Evolutionary conservation across 2,329 filamentous ascomycete genomes (phyloP), one percentile per base, ranked within the genome.

Genomic region (Exophiala xenobiotica): DNA sequence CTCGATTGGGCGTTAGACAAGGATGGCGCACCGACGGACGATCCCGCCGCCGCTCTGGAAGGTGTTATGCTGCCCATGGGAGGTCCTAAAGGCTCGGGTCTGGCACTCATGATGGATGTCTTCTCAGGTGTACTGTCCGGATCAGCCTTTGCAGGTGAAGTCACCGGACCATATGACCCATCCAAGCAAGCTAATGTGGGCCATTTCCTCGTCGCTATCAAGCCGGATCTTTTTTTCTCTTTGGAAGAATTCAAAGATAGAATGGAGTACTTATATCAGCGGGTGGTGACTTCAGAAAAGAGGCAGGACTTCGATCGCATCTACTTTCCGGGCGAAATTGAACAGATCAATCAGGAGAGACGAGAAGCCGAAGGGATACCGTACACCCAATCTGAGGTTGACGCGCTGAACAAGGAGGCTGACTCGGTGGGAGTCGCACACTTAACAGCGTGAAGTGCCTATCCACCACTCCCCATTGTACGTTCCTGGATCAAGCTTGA

Each of bases 41-140:
- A 93, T 60, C 87, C 89, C 0, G 79, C 76, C 1, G 77, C 76
- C 16, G 89, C 88, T 0, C 70, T 93, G 7, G 80, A 82, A 26
- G 88, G 88, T 1, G 86, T 91, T 3, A 92, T 93, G 88, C 70
- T 92, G 16, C 88, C 88, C 0, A 90, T 93, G 86, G 88, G 88
- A 2, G 88, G 89, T 0, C 87, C 88, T 0, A 93, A 93, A 67
- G 89, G 89, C 0, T 88, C 85, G 2, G 89, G 80, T 0, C 67
- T 93, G 33, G 74, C 86, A 0, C 81, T 93, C 49, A 92, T 90
- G 86, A 93, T 93, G 89, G 88, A 93, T 64, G 86, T 95, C 2
- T 92, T 93, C 64, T 90, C 87, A 0, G 88, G 88, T 1, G 73
- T 74, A n/a, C 60, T 93, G 0, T 89, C 86, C 0, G 88, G 88